Percentiles rank a stretch among this genome's conserved stretches.
Evolutionary conservation across 352 stramenopile species (phyloP).

Genomic region (Globisporangium apiculatum): DNA sequence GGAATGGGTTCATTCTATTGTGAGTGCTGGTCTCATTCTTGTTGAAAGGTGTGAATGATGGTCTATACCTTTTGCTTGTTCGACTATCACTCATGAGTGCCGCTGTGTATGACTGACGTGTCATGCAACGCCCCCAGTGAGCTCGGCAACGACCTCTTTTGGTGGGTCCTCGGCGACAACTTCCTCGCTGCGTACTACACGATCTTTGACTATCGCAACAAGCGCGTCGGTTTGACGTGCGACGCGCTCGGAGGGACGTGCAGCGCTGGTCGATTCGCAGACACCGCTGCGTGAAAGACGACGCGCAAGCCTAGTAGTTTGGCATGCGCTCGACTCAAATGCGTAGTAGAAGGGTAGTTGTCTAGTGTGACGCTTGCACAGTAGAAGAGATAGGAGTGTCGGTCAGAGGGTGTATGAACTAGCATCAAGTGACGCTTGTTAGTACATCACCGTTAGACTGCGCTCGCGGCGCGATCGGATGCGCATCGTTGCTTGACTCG

Average conservation of each 20-base stretch:
- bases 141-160: conserved; percentile 32
- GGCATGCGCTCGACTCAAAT: too few species aligned
- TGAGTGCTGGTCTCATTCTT: neutral
- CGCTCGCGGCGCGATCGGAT: too few species aligned
- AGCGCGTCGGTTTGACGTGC: conserved; percentile 46
- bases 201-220: conserved; percentile 40
- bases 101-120: neutral
- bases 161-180: conserved; percentile 57
- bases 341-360: too few species aligned
- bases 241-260: conserved; percentile 14
- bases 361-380: too few species aligned
- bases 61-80: neutral
- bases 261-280: neutral
- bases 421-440: too few species aligned
- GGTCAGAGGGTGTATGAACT: too few species aligned
- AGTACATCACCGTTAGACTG: too few species aligned
- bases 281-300: neutral
- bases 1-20: too few species aligned
- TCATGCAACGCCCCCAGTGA: conserved; percentile 12
- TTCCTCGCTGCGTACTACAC: conserved; percentile 64
- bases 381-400: too few species aligned
- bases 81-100: too few species aligned
- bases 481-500: too few species aligned
- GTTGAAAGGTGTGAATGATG: neutral
- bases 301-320: neutral